Evolutionary conservation across 495 filamentous ascomycete genomes (phyloP).

Genomic region (Mytilinidion resinicola): DNA sequence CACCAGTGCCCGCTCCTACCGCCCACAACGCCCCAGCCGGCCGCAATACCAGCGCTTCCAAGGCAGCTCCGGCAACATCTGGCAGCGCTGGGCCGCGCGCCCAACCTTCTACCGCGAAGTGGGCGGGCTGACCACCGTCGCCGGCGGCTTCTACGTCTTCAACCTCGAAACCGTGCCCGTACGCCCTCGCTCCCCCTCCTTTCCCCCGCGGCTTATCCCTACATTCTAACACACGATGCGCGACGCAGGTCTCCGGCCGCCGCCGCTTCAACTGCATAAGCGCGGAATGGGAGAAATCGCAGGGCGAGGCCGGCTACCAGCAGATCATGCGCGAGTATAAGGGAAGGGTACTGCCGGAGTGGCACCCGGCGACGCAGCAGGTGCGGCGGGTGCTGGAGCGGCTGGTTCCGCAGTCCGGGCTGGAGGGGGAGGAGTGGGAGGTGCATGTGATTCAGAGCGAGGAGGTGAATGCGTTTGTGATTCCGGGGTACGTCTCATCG

Average conservation of each 20-base stretch:
- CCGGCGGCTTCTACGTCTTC: slow-evolving; percentile 55
- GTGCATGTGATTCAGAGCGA: slow-evolving; percentile 74
- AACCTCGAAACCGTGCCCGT: slow-evolving; percentile 75
- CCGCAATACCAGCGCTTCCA: slow-evolving; percentile 27
- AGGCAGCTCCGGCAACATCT: slow-evolving; percentile 11
- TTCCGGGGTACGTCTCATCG: slow-evolving; percentile 53
- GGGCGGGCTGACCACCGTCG: slow-evolving; percentile 33
- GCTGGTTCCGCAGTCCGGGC: slow-evolving; percentile 61
- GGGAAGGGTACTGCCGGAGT: slow-evolving; percentile 45
- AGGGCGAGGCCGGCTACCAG: slow-evolving; percentile 33
- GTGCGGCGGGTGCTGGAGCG: slow-evolving; percentile 65
- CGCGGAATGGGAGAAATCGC: slow-evolving; percentile 46
- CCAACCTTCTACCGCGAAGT: slow-evolving; percentile 38
- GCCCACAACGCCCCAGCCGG: background rate
- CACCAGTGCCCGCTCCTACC: too few relatives aligned
- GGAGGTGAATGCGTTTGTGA: slow-evolving; percentile 75
- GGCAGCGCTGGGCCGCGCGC: slow-evolving; percentile 27
- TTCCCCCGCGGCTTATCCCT: background rate
- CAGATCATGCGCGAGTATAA: slow-evolving; percentile 37
- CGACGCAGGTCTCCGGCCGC: slow-evolving; percentile 54
- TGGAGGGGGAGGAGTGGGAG: slow-evolving; percentile 66
- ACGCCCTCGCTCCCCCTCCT: slow-evolving; percentile 8
- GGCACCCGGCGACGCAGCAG: slow-evolving; percentile 45
- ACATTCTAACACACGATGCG: too few relatives aligned
- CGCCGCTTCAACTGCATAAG: slow-evolving; percentile 75